Evolutionary conservation across 2,329 filamentous ascomycete genomes (phyloP).

Genomic region (Ceratocystis smalleyi): DNA sequence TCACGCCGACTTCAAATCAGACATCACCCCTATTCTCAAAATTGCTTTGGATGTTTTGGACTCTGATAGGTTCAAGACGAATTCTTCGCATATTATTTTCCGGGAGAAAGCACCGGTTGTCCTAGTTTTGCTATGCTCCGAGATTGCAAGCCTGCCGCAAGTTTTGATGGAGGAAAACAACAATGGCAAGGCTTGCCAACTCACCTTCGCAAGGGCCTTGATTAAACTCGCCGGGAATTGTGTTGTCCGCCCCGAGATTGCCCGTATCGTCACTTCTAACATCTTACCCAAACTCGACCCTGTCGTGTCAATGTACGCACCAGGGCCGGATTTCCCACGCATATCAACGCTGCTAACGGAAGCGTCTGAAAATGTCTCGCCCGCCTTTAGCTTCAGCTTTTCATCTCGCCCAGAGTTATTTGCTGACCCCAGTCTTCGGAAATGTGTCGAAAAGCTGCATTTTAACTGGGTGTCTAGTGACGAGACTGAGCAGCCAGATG

Average conservation of each 20-base stretch:
- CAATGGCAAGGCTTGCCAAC: conserved; percentile 22
- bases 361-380: conserved; percentile 5
- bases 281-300: conserved; percentile 10
- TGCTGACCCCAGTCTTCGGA: conserved; percentile 21
- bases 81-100: conserved; percentile 8
- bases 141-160: conserved; percentile 25
- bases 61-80: conserved; percentile 13
- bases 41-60: conserved; percentile 25
- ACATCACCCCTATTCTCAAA: conserved; percentile 26
- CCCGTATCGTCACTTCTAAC: conserved; percentile 12
- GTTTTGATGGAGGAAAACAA: conserved; percentile 23
- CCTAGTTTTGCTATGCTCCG: conserved; percentile 29
- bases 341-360: conserved; percentile 9
- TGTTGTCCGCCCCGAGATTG: conserved; percentile 3
- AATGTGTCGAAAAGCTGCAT: conserved; percentile 22
- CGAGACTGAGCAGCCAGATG: conserved; percentile 14
- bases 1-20: conserved; percentile 22
- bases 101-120: conserved; percentile 18
- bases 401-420: conserved; percentile 17
- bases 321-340: conserved; percentile 2
- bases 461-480: conserved; percentile 21
- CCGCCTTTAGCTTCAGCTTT: conserved; percentile 6
- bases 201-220: conserved; percentile 27
- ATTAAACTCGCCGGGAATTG: conserved; percentile 25
- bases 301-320: not conserved